Conservation (phyloP, 768 basidiomycete genomes). For the Kwoniella sp. region DNA sequence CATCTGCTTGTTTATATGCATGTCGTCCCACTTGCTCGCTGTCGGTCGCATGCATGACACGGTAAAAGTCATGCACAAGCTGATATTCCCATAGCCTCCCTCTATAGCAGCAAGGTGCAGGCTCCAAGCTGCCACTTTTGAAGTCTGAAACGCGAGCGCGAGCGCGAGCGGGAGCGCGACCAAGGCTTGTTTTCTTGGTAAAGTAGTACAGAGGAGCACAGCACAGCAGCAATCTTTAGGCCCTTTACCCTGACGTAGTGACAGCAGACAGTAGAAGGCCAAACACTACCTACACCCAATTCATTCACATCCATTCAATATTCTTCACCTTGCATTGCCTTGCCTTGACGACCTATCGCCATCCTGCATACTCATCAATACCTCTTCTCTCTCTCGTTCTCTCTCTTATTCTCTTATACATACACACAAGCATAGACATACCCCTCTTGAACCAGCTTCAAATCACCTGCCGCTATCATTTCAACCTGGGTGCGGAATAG, state of each 20-base stretch:
- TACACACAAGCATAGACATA: slow-evolving; percentile 2
- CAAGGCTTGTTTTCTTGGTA: no score
- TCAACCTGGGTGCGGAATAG: background rate
- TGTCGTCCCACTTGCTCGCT: background rate
- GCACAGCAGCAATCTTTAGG: background rate
- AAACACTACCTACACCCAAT: background rate
- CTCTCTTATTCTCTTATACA: background rate
- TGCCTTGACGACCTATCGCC: background rate
- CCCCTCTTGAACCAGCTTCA: background rate
- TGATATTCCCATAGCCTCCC: no score
- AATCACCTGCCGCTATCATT: background rate
- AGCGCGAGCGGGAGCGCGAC: no score
- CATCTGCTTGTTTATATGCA: no score
- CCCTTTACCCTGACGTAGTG: background rate
- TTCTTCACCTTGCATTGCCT: no score
- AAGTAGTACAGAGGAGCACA: no score
- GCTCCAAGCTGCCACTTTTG: background rate
- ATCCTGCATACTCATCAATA: background rate
- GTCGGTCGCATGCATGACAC: no score
- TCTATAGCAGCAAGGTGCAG: no score
- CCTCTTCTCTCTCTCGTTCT: background rate
- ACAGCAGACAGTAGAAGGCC: background rate
- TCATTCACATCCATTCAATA: background rate
- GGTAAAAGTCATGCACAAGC: no score
- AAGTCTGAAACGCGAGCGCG: background rate